Evolutionary conservation across 2,329 filamentous ascomycete species (phyloP).

Genomic region (Lachnellula arida): DNA sequence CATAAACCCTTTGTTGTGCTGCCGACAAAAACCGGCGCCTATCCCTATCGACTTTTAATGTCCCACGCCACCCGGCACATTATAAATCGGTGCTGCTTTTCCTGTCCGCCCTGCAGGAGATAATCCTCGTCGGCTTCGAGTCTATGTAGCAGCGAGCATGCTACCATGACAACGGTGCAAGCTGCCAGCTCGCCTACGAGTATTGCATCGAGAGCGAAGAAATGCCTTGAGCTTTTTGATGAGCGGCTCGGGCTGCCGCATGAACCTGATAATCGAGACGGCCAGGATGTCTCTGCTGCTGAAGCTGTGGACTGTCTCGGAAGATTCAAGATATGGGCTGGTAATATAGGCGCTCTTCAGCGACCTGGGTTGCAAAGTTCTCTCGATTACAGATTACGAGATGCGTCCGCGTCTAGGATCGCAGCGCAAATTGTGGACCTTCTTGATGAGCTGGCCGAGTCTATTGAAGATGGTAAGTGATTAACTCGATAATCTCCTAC

Average conservation of each 20-base stretch:
- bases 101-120: not conserved
- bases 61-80: too few species aligned
- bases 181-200: not conserved
- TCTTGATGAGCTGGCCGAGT: conserved; percentile 9
- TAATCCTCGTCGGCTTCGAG: too few species aligned
- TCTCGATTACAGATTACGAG: conserved; percentile 14
- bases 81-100: too few species aligned
- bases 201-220: conserved; percentile 5
- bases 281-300: not conserved
- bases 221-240: conserved; percentile 1
- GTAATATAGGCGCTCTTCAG: conserved; percentile 17
- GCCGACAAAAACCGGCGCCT: too few species aligned
- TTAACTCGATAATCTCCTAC: not conserved
- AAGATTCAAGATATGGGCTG: conserved; percentile 17
- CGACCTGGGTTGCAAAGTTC: conserved; percentile 4
- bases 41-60: too few species aligned
- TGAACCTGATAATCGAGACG: not conserved
- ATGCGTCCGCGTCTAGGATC: conserved; percentile 12
- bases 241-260: not conserved
- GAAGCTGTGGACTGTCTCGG: conserved; percentile 5
- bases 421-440: conserved; percentile 1
- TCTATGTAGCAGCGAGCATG: not conserved
- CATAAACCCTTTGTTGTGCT: too few species aligned
- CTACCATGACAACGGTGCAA: not conserved
- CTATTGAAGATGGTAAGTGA: conserved; percentile 10